Conservation (phyloP, 2,329 filamentous ascomycete genomes). For the Gyromitra esculenta region DNA sequence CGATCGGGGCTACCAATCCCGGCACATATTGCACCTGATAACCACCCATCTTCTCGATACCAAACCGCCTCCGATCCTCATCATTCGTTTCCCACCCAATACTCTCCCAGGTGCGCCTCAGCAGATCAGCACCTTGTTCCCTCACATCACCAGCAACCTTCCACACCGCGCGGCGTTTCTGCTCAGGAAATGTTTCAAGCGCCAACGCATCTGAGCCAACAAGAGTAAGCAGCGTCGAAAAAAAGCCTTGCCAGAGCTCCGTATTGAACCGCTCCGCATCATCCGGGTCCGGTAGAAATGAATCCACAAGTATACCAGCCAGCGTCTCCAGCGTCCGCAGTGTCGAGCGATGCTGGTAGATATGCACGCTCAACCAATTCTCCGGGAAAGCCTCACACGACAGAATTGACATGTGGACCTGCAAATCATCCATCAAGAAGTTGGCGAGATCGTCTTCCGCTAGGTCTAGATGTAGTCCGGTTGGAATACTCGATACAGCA, state of each 20-base stretch:
- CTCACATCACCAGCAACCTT: conserved; percentile 98
- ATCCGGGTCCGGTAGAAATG: conserved; percentile 86
- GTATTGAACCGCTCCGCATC: conserved; percentile 93
- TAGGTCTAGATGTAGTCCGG: conserved; percentile 78
- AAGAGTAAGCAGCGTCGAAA: conserved; percentile 85
- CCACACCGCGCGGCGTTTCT: conserved; percentile 96
- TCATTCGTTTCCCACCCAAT: conserved; percentile 92
- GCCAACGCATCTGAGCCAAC: conserved; percentile 89
- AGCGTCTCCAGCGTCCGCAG: conserved; percentile 87
- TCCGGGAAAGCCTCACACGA: conserved; percentile 88
- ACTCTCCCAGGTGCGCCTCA: conserved; percentile 88
- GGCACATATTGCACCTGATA: conserved; percentile 99
- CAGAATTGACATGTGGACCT: conserved; percentile 88
- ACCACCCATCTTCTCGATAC: conserved; percentile 84
- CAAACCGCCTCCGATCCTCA: conserved; percentile 81
- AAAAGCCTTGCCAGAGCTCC: conserved; percentile 92
- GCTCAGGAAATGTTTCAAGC: conserved; percentile 94
- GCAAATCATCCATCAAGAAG: conserved; percentile 80
- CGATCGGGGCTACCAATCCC: conserved; percentile 85
- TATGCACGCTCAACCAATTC: conserved; percentile 90
- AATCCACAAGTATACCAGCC: conserved; percentile 79
- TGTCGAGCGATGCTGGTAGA: conserved; percentile 89
- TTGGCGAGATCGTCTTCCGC: conserved; percentile 77
- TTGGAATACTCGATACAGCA: conserved; percentile 77
- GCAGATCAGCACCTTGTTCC: conserved; percentile 85